phyloP scores from a whole-genome alignment of 2,329 filamentous ascomycete genomes.

The Aureobasidium sp. region DNA sequence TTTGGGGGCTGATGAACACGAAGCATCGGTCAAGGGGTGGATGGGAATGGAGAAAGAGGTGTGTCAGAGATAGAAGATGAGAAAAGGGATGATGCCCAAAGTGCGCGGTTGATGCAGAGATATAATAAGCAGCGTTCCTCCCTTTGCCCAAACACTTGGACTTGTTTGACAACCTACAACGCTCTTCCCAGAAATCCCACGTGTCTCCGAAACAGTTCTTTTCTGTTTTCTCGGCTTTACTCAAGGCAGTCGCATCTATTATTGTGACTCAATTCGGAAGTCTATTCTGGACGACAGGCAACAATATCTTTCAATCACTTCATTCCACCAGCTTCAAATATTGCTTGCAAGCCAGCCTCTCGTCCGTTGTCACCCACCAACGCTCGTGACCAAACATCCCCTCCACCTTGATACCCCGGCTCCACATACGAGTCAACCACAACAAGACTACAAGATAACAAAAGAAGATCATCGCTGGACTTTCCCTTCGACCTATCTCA shows the following conservation, averaged over 20 bases:
- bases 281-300: background rate
- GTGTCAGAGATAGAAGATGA: background rate
- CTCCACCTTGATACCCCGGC: background rate
- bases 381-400: background rate
- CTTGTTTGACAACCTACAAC: background rate
- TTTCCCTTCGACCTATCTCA: constrained; percentile 4
- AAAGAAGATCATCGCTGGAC: background rate
- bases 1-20: background rate
- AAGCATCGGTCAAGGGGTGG: constrained; percentile 7
- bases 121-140: background rate
- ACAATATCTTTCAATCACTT: background rate
- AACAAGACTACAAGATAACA: background rate
- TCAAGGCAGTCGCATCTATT: background rate
- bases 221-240: background rate
- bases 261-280: background rate
- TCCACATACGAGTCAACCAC: background rate
- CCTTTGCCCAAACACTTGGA: background rate
- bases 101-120: background rate
- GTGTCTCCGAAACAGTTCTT: background rate
- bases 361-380: background rate
- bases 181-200: background rate
- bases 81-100: background rate
- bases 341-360: background rate
- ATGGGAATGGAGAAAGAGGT: constrained; percentile 1
- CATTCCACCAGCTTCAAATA: background rate